phyloP scores from a whole-genome alignment of 2,329 filamentous ascomycete genomes.

The Aureobasidium sp. region DNA sequence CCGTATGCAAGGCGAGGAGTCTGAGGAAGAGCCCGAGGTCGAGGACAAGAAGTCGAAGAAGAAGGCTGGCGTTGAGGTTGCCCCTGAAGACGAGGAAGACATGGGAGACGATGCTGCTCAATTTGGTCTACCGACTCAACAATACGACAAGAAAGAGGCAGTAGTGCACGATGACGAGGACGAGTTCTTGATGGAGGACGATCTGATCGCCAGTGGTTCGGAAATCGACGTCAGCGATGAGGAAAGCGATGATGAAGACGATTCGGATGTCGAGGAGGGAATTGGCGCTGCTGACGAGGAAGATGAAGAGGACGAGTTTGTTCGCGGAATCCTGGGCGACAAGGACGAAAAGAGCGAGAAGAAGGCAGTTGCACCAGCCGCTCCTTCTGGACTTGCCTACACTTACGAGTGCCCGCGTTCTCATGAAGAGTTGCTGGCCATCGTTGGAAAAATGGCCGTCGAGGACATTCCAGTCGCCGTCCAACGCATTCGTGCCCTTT shows the following conservation, averaged over 20 bases:
- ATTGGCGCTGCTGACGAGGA: slow-evolving; percentile 21
- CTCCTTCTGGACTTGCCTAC: slow-evolving; percentile 57
- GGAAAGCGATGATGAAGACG: slow-evolving; percentile 26
- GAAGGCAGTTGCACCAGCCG: slow-evolving; percentile 29
- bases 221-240: slow-evolving; percentile 31
- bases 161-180: slow-evolving; percentile 86
- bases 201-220: slow-evolving; percentile 76
- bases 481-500: slow-evolving; percentile 83
- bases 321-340: slow-evolving; percentile 36
- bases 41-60: slow-evolving; percentile 55
- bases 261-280: slow-evolving; percentile 32
- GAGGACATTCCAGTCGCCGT: slow-evolving; percentile 67
- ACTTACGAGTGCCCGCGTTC: slow-evolving; percentile 80
- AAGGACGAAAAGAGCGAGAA: slow-evolving; percentile 15
- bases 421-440: slow-evolving; percentile 63
- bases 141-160: slow-evolving; percentile 35
- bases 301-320: slow-evolving; percentile 43
- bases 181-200: slow-evolving; percentile 84
- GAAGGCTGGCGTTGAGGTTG: slow-evolving; percentile 35
- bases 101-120: slow-evolving; percentile 51
- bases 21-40: slow-evolving; percentile 55
- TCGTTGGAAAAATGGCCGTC: slow-evolving; percentile 55
- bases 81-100: slow-evolving; percentile 33
- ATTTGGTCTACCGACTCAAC: slow-evolving; percentile 57
- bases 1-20: slow-evolving; percentile 81